Conservation (phyloP, 148 eudicot species). For the Camellia lanceoleosa region DNA sequence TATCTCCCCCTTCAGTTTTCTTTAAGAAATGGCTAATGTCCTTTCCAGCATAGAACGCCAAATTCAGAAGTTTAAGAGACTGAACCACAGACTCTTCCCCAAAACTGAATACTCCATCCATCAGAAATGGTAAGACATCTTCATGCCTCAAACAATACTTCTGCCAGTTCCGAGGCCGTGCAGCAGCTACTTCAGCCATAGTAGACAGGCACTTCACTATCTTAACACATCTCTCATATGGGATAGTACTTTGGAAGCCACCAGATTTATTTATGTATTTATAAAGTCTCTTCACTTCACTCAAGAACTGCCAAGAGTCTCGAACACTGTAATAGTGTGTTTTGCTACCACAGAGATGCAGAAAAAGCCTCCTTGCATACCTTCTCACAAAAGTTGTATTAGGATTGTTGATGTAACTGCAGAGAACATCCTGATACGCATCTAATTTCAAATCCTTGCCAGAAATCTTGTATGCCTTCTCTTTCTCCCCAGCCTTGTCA, state of each 20-base stretch:
- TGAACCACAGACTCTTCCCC: conserved; percentile 95
- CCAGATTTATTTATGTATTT: conserved; percentile 83
- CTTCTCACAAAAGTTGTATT: conserved; percentile 85
- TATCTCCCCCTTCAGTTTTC: conserved; percentile 66
- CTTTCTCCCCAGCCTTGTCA: conserved; percentile 86
- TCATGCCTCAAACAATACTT: conserved; percentile 88
- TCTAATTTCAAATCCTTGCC: conserved; percentile 90
- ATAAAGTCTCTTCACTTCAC: conserved; percentile 84
- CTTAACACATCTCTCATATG: conserved; percentile 97
- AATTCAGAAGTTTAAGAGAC: conserved; percentile 75
- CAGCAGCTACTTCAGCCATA: conserved; percentile 93
- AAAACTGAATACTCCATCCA: conserved; percentile 79
- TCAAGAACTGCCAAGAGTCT: conserved; percentile 94
- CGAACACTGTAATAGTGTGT: conserved; percentile 96
- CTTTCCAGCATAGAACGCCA: conserved; percentile 88
- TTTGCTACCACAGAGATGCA: conserved; percentile 98
- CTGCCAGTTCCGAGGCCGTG: conserved; percentile 99
- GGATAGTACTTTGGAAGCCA: conserved; percentile 72
- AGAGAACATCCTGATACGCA: conserved; percentile 97
- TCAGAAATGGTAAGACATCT: conserved; percentile 75
- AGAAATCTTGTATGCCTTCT: conserved; percentile 62
- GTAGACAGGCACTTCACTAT: conserved; percentile 81
- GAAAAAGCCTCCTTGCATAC: conserved; percentile 92
- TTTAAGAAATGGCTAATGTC: conserved; percentile 55
- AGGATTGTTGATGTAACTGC: conserved; percentile 94